These are phyloP conservation scores for Biscutella laevigata DNA, from an alignment of 441 rosid genomes.

Conservation along the genomic window DNA sequence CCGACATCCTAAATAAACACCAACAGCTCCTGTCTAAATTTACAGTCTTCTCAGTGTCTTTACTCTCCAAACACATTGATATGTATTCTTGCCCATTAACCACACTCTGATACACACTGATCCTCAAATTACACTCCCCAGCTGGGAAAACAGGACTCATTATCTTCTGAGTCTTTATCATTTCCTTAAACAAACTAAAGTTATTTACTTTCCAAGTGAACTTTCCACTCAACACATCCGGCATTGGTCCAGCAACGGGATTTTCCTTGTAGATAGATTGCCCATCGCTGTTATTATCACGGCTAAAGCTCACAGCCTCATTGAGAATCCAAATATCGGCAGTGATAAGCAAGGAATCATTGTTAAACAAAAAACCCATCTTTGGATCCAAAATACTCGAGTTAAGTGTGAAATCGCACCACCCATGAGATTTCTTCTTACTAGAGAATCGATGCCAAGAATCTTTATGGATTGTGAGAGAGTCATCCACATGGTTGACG, in stretches of 20 bases:
- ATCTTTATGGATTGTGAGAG: conserved; percentile 86
- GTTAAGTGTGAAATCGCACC: conserved; percentile 94
- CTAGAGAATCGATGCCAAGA: conserved; percentile 93
- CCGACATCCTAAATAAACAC: conserved; percentile 96
- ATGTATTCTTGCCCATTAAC: conserved; percentile 75
- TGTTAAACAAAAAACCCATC: conserved; percentile 65
- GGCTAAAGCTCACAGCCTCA: conserved; percentile 69
- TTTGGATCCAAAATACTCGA: conserved; percentile 76
- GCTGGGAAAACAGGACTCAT: conserved; percentile 98
- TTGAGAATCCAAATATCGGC: conserved; percentile 85
- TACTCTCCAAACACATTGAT: conserved; percentile 96
- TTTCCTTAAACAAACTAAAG: conserved; percentile 86
- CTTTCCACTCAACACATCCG: conserved; percentile 85
- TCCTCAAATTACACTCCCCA: conserved; percentile 90
- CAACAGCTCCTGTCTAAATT: conserved; percentile 74
- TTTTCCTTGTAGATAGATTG: conserved; percentile 43
- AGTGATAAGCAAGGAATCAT: conserved; percentile 68
- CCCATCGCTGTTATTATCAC: conserved; percentile 63
- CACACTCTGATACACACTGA: conserved; percentile 85
- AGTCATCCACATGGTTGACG: conserved; percentile 67
- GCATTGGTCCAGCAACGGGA: conserved; percentile 49
- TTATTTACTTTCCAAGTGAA: conserved; percentile 97
- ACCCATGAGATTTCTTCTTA: conserved; percentile 96
- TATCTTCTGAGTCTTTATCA: conserved; percentile 96
- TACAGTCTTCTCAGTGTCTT: conserved; percentile 66